phyloP scores from a whole-genome alignment of 192 early-diverging fungal species.

The Martensiomyces pterosporus region DNA sequence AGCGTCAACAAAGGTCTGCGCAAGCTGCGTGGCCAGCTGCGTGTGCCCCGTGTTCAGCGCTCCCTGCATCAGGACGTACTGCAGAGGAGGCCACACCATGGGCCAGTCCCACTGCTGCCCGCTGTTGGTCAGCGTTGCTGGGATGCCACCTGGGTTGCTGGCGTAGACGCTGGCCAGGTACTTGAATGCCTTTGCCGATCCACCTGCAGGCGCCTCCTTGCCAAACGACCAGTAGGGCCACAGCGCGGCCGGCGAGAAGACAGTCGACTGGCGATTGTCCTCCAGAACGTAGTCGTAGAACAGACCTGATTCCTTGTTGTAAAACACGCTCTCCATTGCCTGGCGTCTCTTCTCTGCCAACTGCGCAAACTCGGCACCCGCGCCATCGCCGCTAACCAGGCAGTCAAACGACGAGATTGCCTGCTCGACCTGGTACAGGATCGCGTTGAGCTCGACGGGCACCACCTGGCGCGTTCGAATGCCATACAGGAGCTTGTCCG shows the following conservation, averaged over 20 bases:
- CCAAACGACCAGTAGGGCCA: slow-evolving; percentile 65
- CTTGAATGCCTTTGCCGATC: slow-evolving; percentile 41
- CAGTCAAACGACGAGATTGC: slow-evolving; percentile 12
- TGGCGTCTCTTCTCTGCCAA: slow-evolving; percentile 33
- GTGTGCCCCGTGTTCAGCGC: slow-evolving; percentile 23
- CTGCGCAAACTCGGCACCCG: slow-evolving; percentile 3
- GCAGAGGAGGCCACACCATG: slow-evolving; percentile 65
- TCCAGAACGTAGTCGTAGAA: slow-evolving; percentile 61
- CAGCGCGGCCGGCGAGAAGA: slow-evolving; percentile 50
- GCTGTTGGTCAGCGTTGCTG: slow-evolving; percentile 54
- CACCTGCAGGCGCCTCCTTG: slow-evolving; percentile 6
- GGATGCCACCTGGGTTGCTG: slow-evolving; percentile 57
- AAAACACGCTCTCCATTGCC: slow-evolving; percentile 55
- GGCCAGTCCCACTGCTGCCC: slow-evolving; percentile 75
- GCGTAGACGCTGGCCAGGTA: slow-evolving; percentile 22
- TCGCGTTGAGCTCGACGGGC: slow-evolving; percentile 68
- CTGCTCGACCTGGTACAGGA: slow-evolving; percentile 54
- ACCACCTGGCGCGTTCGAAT: slow-evolving; percentile 57
- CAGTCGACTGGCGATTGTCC: slow-evolving; percentile 13
- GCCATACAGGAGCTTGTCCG: slow-evolving; percentile 42
- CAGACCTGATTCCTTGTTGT: slow-evolving; percentile 37
- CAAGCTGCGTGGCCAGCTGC: slow-evolving; percentile 26
- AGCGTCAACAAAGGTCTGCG: slow-evolving; percentile 52
- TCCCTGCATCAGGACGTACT: slow-evolving; percentile 55
- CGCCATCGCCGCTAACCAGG: background rate